These are phyloP conservation scores for Niebla homalea DNA, from an alignment of 495 filamentous ascomycete genomes.

Conservation along the genomic window DNA sequence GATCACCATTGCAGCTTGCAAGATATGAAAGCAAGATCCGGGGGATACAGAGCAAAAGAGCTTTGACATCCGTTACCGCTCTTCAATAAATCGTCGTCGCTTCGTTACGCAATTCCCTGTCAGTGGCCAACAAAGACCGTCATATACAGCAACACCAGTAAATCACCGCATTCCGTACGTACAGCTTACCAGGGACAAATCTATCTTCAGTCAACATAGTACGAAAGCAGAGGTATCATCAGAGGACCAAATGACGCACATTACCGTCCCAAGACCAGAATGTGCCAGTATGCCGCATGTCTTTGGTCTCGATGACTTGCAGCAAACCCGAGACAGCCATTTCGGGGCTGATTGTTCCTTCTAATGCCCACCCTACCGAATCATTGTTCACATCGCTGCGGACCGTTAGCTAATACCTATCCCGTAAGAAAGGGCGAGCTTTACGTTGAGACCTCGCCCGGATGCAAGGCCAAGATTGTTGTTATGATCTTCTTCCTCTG, in stretches of 20 bases:
- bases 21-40: too few species aligned
- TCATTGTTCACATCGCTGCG: conserved; percentile 35
- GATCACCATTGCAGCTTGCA: too few species aligned
- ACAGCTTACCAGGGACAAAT: too few species aligned
- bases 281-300: conserved; percentile 33
- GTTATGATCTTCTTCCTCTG: conserved; percentile 32
- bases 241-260: conserved; percentile 11
- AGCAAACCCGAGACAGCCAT: conserved; percentile 39
- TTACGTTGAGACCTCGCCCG: conserved; percentile 42
- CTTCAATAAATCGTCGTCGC: too few species aligned
- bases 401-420: not conserved
- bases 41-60: too few species aligned
- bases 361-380: conserved; percentile 34
- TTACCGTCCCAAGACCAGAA: conserved; percentile 45
- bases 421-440: conserved; percentile 6
- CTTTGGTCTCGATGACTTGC: conserved; percentile 35
- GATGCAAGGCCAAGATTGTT: conserved; percentile 40
- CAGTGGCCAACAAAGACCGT: too few species aligned
- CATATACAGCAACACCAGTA: too few species aligned
- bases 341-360: conserved; percentile 34
- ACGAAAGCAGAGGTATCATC: not conserved
- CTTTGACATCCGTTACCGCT: too few species aligned
- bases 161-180: too few species aligned
- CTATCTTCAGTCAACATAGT: too few species aligned
- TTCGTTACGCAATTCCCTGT: too few species aligned